phyloP scores from a whole-genome alignment of 306 rosid genomes.

The Cajanus cajan region DNA sequence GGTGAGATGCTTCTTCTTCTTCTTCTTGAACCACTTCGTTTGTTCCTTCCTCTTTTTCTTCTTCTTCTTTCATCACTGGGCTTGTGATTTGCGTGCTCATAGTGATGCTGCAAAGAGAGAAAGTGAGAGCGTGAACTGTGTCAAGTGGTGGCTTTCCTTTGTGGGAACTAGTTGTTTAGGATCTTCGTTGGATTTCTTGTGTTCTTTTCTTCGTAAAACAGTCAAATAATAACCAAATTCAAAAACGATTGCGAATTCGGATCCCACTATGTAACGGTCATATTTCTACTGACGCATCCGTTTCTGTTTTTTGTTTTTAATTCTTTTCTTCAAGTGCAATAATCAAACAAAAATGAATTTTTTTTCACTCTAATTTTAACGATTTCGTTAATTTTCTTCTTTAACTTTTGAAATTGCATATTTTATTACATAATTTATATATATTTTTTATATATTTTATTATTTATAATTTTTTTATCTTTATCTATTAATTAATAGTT shows the following conservation, averaged over 20 bases:
- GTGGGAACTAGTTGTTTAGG: slow-evolving; percentile 23
- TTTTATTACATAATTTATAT: too few species aligned
- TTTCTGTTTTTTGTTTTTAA: background rate
- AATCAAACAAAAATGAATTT: background rate
- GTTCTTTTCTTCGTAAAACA: background rate
- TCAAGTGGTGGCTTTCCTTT: slow-evolving; percentile 24
- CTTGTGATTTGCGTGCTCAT: slow-evolving; percentile 31
- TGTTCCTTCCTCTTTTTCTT: background rate
- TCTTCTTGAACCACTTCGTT: background rate
- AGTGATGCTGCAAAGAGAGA: slow-evolving; percentile 1
- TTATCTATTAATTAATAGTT: too few species aligned
- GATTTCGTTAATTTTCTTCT: too few species aligned
- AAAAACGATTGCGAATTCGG: background rate
- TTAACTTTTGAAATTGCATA: too few species aligned
- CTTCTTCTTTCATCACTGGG: slow-evolving; percentile 25
- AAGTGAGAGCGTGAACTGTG: background rate
- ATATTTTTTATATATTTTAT: too few species aligned
- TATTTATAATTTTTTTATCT: too few species aligned
- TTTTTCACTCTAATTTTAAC: too few species aligned
- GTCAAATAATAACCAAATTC: background rate
- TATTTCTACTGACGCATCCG: background rate
- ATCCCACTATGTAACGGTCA: slow-evolving; percentile 23
- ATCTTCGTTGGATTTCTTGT: slow-evolving; percentile 16
- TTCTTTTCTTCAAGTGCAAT: background rate
- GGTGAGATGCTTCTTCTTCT: slow-evolving; percentile 51